Evolutionary conservation across 805 yeast genomes (phyloP).

Genomic region (Jamesozyma gamospora): DNA sequence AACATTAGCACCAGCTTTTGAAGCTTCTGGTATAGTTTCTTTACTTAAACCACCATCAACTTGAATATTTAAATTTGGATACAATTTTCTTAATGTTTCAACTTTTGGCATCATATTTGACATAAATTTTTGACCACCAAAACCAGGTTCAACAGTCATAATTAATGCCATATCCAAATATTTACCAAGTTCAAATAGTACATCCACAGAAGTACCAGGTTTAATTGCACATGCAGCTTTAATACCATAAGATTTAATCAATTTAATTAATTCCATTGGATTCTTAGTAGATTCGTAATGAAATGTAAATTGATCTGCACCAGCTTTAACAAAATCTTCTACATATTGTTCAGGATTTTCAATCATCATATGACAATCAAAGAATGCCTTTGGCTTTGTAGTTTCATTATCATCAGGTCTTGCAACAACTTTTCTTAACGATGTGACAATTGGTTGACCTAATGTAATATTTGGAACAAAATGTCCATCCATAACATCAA

Average conservation of each 20-base stretch:
- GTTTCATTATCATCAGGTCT: conserved; percentile 35
- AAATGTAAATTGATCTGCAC: conserved; percentile 93
- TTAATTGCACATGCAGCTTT: conserved; percentile 90
- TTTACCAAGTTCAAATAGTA: conserved; percentile 62
- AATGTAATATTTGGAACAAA: conserved; percentile 94
- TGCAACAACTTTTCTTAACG: conserved; percentile 71
- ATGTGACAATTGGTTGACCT: conserved; percentile 82
- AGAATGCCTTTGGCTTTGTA: conserved; percentile 40
- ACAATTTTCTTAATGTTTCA: conserved; percentile 56
- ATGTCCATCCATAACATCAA: conserved; percentile 98
- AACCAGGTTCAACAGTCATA: conserved; percentile 99
- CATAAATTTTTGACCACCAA: conserved; percentile 97
- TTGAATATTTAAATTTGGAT: conserved; percentile 77
- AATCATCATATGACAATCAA: conserved; percentile 99
- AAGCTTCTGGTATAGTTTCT: conserved; percentile 76
- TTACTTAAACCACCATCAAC: conserved; percentile 95
- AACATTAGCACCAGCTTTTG: conserved; percentile 96
- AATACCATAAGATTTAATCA: conserved; percentile 74
- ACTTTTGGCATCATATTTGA: conserved; percentile 94
- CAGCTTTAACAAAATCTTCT: conserved; percentile 80
- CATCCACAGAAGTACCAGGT: conserved; percentile 86
- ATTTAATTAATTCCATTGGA: conserved; percentile 61
- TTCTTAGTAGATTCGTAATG: conserved; percentile 87
- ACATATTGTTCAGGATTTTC: conserved; percentile 89
- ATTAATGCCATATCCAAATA: conserved; percentile 87